These are phyloP conservation scores for Nothomitra cinnamomea DNA, from an alignment of 2,329 filamentous ascomycete species.

Conservation along the genomic window DNA sequence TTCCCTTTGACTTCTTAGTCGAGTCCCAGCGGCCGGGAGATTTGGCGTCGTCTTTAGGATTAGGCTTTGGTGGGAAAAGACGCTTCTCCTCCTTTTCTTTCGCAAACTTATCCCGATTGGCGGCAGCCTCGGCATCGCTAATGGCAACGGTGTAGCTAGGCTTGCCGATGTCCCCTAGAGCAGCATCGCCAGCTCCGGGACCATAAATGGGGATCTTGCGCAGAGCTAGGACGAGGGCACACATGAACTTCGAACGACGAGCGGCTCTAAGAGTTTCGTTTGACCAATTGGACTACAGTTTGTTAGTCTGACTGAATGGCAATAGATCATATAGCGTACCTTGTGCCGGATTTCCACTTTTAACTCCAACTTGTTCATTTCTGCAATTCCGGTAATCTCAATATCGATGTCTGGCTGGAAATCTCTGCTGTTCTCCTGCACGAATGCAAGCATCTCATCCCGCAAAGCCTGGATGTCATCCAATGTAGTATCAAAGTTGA, in stretches of 20 bases:
- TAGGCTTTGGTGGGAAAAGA: slow-evolving; percentile 36
- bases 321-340: slow-evolving; percentile 11
- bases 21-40: slow-evolving; percentile 20
- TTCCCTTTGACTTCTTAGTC: slow-evolving; percentile 12
- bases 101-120: slow-evolving; percentile 42
- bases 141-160: slow-evolving; percentile 69
- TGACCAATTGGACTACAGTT: background rate
- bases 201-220: slow-evolving; percentile 74
- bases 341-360: slow-evolving; percentile 80
- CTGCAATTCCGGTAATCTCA: slow-evolving; percentile 59
- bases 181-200: slow-evolving; percentile 54
- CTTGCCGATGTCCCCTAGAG: slow-evolving; percentile 46
- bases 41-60: slow-evolving; percentile 14
- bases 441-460: slow-evolving; percentile 70
- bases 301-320: background rate
- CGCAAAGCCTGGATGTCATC: slow-evolving; percentile 80
- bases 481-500: slow-evolving; percentile 74
- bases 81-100: slow-evolving; percentile 47
- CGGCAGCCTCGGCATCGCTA: slow-evolving; percentile 46
- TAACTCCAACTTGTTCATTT: slow-evolving; percentile 70
- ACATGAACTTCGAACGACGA: slow-evolving; percentile 91
- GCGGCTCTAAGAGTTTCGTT: slow-evolving; percentile 43
- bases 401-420: slow-evolving; percentile 75
- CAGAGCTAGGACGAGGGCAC: slow-evolving; percentile 68
- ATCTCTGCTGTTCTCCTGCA: slow-evolving; percentile 79